Conservation (phyloP, 345 rosid species). For the Populus nigra region DNA sequence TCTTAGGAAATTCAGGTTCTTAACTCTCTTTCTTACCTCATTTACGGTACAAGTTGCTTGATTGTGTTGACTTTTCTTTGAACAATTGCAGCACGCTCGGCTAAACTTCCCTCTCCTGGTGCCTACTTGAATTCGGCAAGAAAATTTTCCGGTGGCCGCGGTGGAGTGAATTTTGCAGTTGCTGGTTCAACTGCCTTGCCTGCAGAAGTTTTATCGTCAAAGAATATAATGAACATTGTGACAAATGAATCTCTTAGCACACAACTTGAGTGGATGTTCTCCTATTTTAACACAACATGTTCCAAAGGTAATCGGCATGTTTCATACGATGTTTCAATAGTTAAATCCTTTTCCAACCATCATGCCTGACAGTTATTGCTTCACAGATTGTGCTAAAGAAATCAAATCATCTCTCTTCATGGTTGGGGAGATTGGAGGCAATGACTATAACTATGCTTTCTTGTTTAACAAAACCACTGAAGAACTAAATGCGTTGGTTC, state of each 20-base stretch:
- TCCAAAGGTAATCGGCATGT: no score
- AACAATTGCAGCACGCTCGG: slow-evolving; percentile 7
- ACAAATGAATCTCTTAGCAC: neutral
- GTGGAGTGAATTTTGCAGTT: slow-evolving; percentile 15
- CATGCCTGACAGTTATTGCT: no score
- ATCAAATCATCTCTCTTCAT: slow-evolving; percentile 4
- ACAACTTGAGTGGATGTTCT: slow-evolving; percentile 3
- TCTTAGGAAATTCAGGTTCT: no score
- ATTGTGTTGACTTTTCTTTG: no score
- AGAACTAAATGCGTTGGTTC: neutral
- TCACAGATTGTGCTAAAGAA: neutral
- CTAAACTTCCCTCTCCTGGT: slow-evolving; percentile 7
- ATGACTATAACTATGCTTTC: neutral
- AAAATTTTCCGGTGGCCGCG: neutral
- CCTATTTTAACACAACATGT: no score
- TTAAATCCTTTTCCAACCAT: no score
- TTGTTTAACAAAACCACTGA: neutral
- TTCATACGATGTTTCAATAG: no score
- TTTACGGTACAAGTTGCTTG: no score
- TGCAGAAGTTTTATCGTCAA: neutral
- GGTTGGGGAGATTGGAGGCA: slow-evolving; percentile 1
- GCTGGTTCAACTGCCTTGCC: neutral
- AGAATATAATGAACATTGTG: neutral
- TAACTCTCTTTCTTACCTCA: no score
- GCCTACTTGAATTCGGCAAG: neutral